Conservation (phyloP, 441 rosid species). For the Arabidopsis hybrid region DNA sequence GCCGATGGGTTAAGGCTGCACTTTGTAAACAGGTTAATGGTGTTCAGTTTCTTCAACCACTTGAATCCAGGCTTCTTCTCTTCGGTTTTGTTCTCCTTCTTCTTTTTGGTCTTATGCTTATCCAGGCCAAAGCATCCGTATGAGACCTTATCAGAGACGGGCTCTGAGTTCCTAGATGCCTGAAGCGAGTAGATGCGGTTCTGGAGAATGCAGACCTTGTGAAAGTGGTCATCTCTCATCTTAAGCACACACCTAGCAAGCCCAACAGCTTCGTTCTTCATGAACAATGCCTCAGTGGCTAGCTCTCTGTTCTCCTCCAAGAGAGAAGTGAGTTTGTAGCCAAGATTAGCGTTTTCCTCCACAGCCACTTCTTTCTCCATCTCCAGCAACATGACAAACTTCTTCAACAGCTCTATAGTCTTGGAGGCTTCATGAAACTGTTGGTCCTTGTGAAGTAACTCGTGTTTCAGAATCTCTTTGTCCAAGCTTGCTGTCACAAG, state of each 20-base stretch:
- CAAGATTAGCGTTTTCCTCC: slow-evolving; percentile 60
- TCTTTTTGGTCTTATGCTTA: slow-evolving; percentile 54
- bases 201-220: slow-evolving; percentile 52
- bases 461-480: slow-evolving; percentile 52
- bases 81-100: slow-evolving; percentile 37
- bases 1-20: slow-evolving; percentile 36
- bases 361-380: slow-evolving; percentile 62
- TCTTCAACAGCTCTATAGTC: slow-evolving; percentile 64
- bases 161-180: slow-evolving; percentile 50
- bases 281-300: slow-evolving; percentile 54
- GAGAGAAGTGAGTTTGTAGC: slow-evolving; percentile 49
- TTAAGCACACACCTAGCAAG: slow-evolving; percentile 59
- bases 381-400: slow-evolving; percentile 64
- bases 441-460: slow-evolving; percentile 49
- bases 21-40: slow-evolving; percentile 49
- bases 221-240: slow-evolving; percentile 66
- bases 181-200: slow-evolving; percentile 44
- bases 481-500: slow-evolving; percentile 63
- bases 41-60: slow-evolving; percentile 57
- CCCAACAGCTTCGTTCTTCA: slow-evolving; percentile 65
- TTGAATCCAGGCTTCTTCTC: slow-evolving; percentile 41
- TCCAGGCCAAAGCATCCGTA: slow-evolving; percentile 52
- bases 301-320: slow-evolving; percentile 59
- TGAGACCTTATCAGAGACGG: slow-evolving; percentile 42
- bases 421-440: slow-evolving; percentile 47